Evolutionary conservation across 805 yeast species (phyloP).

Genomic region (Helenozyma baotianmanensis): DNA sequence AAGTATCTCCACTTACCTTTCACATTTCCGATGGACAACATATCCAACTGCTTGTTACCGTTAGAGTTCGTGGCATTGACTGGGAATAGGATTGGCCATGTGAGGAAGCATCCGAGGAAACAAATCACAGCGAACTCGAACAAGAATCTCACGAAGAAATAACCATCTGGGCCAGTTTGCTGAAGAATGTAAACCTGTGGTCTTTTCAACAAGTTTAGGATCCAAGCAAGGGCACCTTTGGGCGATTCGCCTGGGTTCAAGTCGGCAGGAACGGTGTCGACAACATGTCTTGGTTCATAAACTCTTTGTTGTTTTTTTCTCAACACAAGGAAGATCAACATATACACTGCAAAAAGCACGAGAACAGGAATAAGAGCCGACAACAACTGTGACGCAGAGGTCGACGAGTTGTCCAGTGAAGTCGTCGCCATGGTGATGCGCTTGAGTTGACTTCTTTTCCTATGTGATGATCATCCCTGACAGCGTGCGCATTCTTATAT

Average conservation of each 20-base stretch:
- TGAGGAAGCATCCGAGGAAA: slow-evolving; percentile 46
- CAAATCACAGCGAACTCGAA: slow-evolving; percentile 51
- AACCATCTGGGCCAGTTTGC: slow-evolving; percentile 72
- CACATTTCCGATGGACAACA: slow-evolving; percentile 61
- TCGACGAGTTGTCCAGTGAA: slow-evolving; percentile 6
- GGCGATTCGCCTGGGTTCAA: slow-evolving; percentile 42
- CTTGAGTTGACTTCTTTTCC: too few species aligned
- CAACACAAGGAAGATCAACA: slow-evolving; percentile 33
- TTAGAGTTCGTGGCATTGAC: slow-evolving; percentile 70
- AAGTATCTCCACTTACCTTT: slow-evolving; percentile 57
- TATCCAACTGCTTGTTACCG: slow-evolving; percentile 53
- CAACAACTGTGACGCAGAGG: slow-evolving; percentile 49
- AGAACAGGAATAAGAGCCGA: slow-evolving; percentile 44
- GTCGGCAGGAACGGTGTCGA: slow-evolving; percentile 43
- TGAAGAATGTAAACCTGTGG: slow-evolving; percentile 64
- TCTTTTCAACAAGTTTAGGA: slow-evolving; percentile 43
- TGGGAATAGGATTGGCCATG: slow-evolving; percentile 70
- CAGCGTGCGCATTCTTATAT: too few species aligned
- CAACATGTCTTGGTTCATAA: slow-evolving; percentile 48
- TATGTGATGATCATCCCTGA: too few species aligned
- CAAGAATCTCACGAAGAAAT: slow-evolving; percentile 64
- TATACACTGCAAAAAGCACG: slow-evolving; percentile 38
- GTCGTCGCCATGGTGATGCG: not conserved
- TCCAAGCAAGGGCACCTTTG: slow-evolving; percentile 51
- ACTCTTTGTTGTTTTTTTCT: slow-evolving; percentile 45